Conservation (phyloP, 73 alveolate genomes). For the Vitrella brassicaformis region DNA sequence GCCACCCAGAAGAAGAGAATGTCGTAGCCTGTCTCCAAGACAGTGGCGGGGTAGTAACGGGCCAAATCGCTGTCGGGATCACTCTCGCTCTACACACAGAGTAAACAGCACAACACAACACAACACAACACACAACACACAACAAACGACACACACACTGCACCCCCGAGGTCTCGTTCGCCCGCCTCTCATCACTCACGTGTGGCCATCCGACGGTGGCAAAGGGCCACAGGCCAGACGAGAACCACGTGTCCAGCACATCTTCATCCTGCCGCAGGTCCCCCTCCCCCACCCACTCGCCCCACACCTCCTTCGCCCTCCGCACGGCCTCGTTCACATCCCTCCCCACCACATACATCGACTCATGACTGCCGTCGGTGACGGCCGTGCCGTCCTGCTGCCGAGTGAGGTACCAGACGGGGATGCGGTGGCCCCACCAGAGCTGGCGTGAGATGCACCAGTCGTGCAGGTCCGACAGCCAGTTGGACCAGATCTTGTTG, state of each 20-base stretch:
- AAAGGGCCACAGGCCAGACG: conserved; percentile 93
- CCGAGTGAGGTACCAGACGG: too few species aligned
- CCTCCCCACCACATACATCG: neutral
- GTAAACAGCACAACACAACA: too few species aligned
- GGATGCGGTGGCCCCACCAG: conserved; percentile 41
- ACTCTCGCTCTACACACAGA: too few species aligned
- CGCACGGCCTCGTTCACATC: neutral
- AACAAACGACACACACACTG: too few species aligned
- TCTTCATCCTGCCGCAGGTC: conserved; percentile 69
- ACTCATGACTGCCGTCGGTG: too few species aligned
- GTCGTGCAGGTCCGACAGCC: conserved; percentile 16
- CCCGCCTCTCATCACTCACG: conserved; percentile 11
- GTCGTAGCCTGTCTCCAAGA: conserved; percentile 42
- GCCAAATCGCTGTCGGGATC: too few species aligned
- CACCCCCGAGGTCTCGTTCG: too few species aligned
- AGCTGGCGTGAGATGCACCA: conserved; percentile 40
- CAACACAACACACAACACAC: too few species aligned
- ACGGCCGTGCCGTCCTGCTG: too few species aligned
- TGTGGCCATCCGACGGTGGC: conserved; percentile 97
- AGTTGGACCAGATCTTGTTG: neutral
- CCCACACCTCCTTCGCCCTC: neutral
- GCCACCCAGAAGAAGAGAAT: conserved; percentile 97
- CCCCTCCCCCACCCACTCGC: too few species aligned
- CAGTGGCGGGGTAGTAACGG: neutral
- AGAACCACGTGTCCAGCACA: conserved; percentile 99